A percentile compares a stretch with the other conserved stretches of the same genome.
phyloP scores from a whole-genome alignment of 1,284 basidiomycete genomes.

The Cryptococcus sp. region DNA sequence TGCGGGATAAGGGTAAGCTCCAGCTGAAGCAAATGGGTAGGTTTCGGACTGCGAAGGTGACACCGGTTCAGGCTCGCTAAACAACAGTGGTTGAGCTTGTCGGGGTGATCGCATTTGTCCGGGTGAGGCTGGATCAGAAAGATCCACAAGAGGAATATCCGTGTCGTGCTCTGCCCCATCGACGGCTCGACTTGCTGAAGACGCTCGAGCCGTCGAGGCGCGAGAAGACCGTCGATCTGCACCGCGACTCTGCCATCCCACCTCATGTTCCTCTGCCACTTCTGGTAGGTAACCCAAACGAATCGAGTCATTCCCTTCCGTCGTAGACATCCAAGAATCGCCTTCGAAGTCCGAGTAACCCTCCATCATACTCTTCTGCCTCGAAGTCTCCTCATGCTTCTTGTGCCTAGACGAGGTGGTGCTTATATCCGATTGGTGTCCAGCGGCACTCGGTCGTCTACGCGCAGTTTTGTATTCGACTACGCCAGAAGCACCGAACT shows the following conservation, averaged over 20 bases:
- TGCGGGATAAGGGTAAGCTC: constrained; percentile 1
- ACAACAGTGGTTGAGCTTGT: not conserved
- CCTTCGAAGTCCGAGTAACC: constrained; percentile 49
- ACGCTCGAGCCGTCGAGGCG: constrained; percentile 10
- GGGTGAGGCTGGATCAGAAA: constrained; percentile 8
- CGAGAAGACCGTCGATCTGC: constrained; percentile 13
- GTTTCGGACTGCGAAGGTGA: not conserved
- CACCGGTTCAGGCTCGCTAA: constrained; percentile 2
- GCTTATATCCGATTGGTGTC: constrained; percentile 22
- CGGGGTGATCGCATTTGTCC: not conserved
- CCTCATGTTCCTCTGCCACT: constrained; percentile 28
- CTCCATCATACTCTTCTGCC: constrained; percentile 52
- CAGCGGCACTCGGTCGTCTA: constrained; percentile 4
- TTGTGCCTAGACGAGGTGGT: constrained; percentile 33
- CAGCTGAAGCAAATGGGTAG: not conserved
- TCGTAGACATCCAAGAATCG: constrained; percentile 40
- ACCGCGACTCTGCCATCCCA: constrained; percentile 9
- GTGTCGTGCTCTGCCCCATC: not conserved
- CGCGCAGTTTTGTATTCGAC: constrained; percentile 30
- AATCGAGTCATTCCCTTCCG: constrained; percentile 37
- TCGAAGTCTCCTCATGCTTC: constrained; percentile 42
- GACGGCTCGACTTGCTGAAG: not conserved
- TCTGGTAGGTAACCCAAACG: constrained; percentile 35
- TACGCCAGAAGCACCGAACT: constrained; percentile 41
- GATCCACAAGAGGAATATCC: constrained; percentile 11